Evolutionary conservation across 108 stramenopile species (phyloP).

Genomic region (Fistulifera solaris): DNA sequence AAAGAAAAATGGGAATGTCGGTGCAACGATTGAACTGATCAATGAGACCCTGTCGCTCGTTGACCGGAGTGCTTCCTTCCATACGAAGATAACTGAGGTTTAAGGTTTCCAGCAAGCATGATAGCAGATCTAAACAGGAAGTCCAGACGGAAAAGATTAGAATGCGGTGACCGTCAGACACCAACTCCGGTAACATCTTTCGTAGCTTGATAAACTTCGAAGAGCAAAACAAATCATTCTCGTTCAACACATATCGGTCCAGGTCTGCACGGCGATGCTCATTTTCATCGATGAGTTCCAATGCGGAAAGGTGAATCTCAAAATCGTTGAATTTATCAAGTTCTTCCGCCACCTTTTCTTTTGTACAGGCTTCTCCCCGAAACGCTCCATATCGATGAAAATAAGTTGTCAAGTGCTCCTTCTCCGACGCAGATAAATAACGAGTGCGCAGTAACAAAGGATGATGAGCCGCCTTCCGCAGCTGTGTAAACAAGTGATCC

Average conservation of each 20-base stretch:
- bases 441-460: constrained; percentile 81
- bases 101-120: constrained; percentile 57
- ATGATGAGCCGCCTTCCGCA: constrained; percentile 96
- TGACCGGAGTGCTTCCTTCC: constrained; percentile 62
- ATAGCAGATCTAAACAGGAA: constrained; percentile 71
- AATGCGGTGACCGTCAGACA: constrained; percentile 51
- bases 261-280: constrained; percentile 31
- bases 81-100: constrained; percentile 54
- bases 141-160: constrained; percentile 90
- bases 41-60: constrained; percentile 67
- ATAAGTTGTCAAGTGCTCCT: constrained; percentile 35
- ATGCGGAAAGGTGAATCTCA: constrained; percentile 66
- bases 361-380: constrained; percentile 56
- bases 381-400: constrained; percentile 65
- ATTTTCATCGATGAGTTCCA: constrained; percentile 63
- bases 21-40: constrained; percentile 64
- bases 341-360: constrained; percentile 64
- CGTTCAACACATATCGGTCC: constrained; percentile 40
- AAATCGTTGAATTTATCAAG: constrained; percentile 79
- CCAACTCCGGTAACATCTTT: constrained; percentile 35
- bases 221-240: constrained; percentile 61
- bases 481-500: constrained; percentile 84
- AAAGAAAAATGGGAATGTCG: constrained; percentile 62
- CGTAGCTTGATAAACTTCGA: constrained; percentile 65
- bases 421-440: constrained; percentile 40